Evolutionary conservation across 2,329 filamentous ascomycete genomes (phyloP).

Genomic region (Cytospora piceicola): DNA sequence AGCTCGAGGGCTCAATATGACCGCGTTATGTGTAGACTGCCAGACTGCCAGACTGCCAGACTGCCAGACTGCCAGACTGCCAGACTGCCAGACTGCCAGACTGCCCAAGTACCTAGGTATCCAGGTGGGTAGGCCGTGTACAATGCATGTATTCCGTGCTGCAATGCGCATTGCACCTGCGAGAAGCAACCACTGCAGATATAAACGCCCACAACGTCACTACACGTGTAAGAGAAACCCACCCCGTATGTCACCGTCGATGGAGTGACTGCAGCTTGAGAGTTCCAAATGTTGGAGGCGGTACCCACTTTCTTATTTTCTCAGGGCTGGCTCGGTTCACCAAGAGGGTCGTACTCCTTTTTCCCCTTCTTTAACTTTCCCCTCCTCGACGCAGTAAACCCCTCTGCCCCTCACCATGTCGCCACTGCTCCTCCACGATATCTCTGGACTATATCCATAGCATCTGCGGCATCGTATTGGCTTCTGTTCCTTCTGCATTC

Average conservation of each 20-base stretch:
- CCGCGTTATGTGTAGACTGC: too few relatives aligned
- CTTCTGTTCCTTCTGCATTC: constrained; percentile 10
- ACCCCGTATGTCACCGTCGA: not conserved
- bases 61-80: too few relatives aligned
- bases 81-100: too few relatives aligned
- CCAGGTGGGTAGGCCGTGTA: not conserved
- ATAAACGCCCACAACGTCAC: not conserved
- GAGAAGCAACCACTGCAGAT: not conserved
- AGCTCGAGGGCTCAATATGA: too few relatives aligned
- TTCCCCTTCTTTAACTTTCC: constrained; percentile 12
- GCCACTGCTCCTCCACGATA: constrained; percentile 17
- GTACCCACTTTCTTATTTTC: not conserved
- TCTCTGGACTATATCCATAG: constrained; percentile 29
- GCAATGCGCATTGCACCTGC: not conserved
- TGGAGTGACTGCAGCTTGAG: not conserved
- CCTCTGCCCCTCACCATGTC: constrained; percentile 15
- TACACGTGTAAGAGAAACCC: not conserved
- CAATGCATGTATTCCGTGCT: not conserved
- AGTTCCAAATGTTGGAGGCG: too few relatives aligned
- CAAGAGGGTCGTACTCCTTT: constrained; percentile 18
- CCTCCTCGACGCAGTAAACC: constrained; percentile 3
- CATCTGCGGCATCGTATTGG: constrained; percentile 30
- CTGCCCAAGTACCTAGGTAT: not conserved
- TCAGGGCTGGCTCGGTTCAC: constrained; percentile 11
- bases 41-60: too few relatives aligned